Evolutionary conservation across 148 eudicot genomes (phyloP), one percentile per base, ranked within the genome.

Genomic region (Chenopodium album): DNA sequence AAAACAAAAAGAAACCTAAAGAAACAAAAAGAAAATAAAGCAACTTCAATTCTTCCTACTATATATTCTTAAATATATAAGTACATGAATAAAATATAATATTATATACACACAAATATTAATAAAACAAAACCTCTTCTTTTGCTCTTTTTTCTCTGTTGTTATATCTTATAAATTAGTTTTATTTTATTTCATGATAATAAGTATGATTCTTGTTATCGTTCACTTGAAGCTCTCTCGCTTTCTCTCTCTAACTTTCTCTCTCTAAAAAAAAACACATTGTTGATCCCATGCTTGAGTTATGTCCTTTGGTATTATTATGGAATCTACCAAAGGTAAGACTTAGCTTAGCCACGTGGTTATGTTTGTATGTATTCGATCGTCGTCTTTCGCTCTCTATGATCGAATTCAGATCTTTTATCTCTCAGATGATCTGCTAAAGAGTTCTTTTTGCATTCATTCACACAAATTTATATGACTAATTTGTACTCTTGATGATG

Each of bases 191-290:
- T 37, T 37, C 41, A 0, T 37, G 52, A 66, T 83, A 68, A 84
- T 80, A 32, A 32, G 34, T 34, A 77, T 84, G 85, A 85, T 85
- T 80, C 83, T 82, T 48, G 80, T 67, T 87, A 79, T 48, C 87
- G 85, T 87, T 80, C 82, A 47, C 76, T 68, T 71, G 19, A 87
- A 84, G 87, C 85, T 84, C 80, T 41, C 60, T 26, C 20, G 85
- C 85, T 84, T 78, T 41, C 60, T 19, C 26, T 31, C 9, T 56
- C 37, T 54, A 13, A 14, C 56, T 44, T 34, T 23, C 11, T 1
- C 26, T 6, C 26, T 62, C 66, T 59, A 37, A 6, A 41, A 41
- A 37, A 37, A 6, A 5, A 41, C 8, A 41, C 44, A 41, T 6
- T 41, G 44, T 41, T 41, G 44, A 84, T 84, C 83, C 86, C 83